These are phyloP conservation scores for Fusarium albidum DNA, from an alignment of 2,329 filamentous ascomycete species.

Conservation along the genomic window DNA sequence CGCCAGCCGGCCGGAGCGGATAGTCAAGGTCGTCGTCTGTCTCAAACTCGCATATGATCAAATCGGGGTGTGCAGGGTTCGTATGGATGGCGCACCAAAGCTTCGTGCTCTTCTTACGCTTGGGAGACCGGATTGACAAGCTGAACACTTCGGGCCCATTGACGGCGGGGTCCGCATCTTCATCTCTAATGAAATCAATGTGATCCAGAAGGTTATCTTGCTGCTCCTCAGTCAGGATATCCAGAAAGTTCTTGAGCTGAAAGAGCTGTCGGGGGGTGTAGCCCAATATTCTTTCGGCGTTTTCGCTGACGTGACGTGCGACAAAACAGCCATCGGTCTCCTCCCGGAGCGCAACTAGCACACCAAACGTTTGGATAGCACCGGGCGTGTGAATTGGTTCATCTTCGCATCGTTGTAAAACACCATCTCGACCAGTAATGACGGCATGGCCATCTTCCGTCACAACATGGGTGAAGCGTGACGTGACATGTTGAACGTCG, in stretches of 20 bases:
- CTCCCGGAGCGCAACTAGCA: constrained; percentile 77
- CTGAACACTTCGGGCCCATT: constrained; percentile 91
- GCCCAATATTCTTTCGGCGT: constrained; percentile 77
- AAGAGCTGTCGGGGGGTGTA: constrained; percentile 82
- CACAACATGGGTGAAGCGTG: constrained; percentile 79
- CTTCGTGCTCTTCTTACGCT: constrained; percentile 66
- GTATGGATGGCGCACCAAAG: constrained; percentile 90
- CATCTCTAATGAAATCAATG: constrained; percentile 86
- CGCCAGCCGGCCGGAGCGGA: constrained; percentile 71
- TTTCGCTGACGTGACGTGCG: constrained; percentile 82
- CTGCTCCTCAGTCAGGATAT: constrained; percentile 85
- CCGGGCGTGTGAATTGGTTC: constrained; percentile 91
- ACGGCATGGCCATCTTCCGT: constrained; percentile 83
- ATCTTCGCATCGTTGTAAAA: constrained; percentile 84
- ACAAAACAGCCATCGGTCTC: constrained; percentile 72
- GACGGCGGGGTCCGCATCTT: constrained; percentile 75
- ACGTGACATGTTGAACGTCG: constrained; percentile 65
- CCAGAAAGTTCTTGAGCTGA: constrained; percentile 76
- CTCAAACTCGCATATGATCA: constrained; percentile 90
- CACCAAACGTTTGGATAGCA: constrained; percentile 81
- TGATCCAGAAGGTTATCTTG: constrained; percentile 85
- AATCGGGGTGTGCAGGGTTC: constrained; percentile 70
- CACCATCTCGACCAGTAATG: constrained; percentile 79
- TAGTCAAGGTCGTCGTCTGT: constrained; percentile 77
- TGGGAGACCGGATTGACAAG: constrained; percentile 71